Evolutionary conservation across 2,329 filamentous ascomycete species (phyloP), one percentile per base, ranked within the genome.

Genomic region (Esteya vermicola): DNA sequence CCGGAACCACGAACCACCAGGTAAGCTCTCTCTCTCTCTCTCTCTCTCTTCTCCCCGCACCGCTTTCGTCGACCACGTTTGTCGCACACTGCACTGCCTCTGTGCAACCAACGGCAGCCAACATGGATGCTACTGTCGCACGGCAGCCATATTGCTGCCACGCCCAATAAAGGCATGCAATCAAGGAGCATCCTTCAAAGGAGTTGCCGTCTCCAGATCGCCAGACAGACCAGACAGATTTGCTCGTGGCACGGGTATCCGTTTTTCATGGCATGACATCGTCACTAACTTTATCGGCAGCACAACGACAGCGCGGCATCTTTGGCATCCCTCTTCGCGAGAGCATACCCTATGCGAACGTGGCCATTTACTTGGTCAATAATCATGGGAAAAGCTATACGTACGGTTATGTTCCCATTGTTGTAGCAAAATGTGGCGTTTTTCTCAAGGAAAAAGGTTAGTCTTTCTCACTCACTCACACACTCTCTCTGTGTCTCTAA

Each of bases 351-450:
- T 96, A 98, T 58, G 91, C 91, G 43, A 98, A 96, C 55, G 91
- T 98, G 45, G 91, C 91, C 47, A 98, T 98, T 53, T 96, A 89
- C 19, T 73, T 98, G 22, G 83, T 91, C 49, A 88, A 96, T 56
- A 85, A 89, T 49, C 74, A 91, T 49, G 89, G 89, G 25, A 78
- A 91, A 58, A 94, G 85, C 62, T 96, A 94, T 59, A 95, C 96
- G 40, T 98, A 96, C 58, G 91, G 91, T 54, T 96, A 96, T 54
- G 89, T 98, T 8, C 91, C 91, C 16, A 96, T 98, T 48, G 89
- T 98, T 33, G 89, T 98, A 40, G 91, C 91, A 27, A 98, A 98
- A 60, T 96, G 91, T 57, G 91, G 91, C 46, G 88, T 98, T 4
- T 98, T 88, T 51, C 59, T 98, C 49, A 98, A 98, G 61, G 91